Evolutionary conservation across 2,329 filamentous ascomycete species (phyloP).

Genomic region (Orbilia javanica): DNA sequence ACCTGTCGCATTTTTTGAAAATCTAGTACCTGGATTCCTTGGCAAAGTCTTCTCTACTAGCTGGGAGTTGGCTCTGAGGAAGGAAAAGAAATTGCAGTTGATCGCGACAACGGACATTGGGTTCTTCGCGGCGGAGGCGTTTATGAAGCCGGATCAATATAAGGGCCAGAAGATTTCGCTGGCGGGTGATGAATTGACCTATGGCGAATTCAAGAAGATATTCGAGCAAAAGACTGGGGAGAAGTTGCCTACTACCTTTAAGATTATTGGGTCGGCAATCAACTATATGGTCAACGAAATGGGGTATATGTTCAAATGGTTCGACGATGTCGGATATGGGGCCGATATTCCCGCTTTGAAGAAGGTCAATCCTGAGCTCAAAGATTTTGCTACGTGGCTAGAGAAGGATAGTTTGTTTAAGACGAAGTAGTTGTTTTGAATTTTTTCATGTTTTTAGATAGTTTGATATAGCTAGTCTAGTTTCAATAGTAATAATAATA

Average conservation of each 20-base stretch:
- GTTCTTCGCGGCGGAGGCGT: constrained; percentile 67
- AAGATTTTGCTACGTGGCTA: constrained; percentile 68
- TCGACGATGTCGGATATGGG: constrained; percentile 61
- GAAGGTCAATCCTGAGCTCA: constrained; percentile 66
- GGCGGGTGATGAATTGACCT: constrained; percentile 68
- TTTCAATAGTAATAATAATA: background rate
- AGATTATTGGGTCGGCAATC: constrained; percentile 45
- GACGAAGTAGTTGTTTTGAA: background rate
- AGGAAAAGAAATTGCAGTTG: constrained; percentile 65
- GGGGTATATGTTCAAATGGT: constrained; percentile 63
- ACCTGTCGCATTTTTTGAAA: constrained; percentile 75
- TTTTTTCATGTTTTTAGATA: background rate
- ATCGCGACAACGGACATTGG: constrained; percentile 68
- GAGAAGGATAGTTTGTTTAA: constrained; percentile 64
- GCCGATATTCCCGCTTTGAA: constrained; percentile 65
- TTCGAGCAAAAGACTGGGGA: constrained; percentile 63
- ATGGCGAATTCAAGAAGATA: constrained; percentile 63
- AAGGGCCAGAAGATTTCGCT: constrained; percentile 65
- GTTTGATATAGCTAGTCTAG: background rate
- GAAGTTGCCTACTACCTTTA: constrained; percentile 62
- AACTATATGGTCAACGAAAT: constrained; percentile 62
- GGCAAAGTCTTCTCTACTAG: constrained; percentile 65
- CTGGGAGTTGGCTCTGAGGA: constrained; percentile 60
- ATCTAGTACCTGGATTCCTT: constrained; percentile 65
- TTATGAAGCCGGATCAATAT: constrained; percentile 65